Evolutionary conservation across 495 filamentous ascomycete genomes (phyloP), one percentile per base, ranked within the genome.

Genomic region (Xanthoparmelia taractica): DNA sequence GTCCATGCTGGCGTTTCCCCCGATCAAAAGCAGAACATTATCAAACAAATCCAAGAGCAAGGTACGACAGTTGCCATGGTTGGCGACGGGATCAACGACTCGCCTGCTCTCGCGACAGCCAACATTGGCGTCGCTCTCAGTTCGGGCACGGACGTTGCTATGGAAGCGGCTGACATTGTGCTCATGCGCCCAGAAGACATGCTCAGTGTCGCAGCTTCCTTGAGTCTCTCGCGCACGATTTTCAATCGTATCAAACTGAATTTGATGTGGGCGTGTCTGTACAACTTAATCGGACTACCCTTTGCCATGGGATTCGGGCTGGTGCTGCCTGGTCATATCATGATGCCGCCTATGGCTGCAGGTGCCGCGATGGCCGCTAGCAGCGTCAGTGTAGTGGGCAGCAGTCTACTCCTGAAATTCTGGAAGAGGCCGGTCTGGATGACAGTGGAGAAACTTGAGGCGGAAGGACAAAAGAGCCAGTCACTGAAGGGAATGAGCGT

Each of bases 11-110:
- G 87, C 20, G 87, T 91, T 38, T 89, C 89, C 10, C 94, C 94
- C 2, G 87, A 89, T 48, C 85, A 94, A 67, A 99, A 99, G 66
- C 90, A 91, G 65, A 76, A 78, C 33, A 95, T 97, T 69, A 83
- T 99, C 72, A 82, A 84, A 23, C 73, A 84, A 52, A 81, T 97
- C 41, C 89, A 97, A 75, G 78, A 77, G 0, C 66, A 73, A 4
- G 91, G 91, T 64, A 81, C 87, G 52, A 78, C 86, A 58, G 89
- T 99, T 29, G 94, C 91, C 67, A 97, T 99, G 94, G 94, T 97
- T 29, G 94, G 94, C 59, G 94, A 99, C 71, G 94, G 94, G 43
- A 97, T 99, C 81, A 99, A 99, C 73, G 94, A 99, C 78, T 97
- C 93, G 0, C 94, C 94, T 1, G 94, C 94, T 2, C 82, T 99